Evolutionary conservation across 1,139 yeast species (phyloP).

Genomic region (Debaryomyces nepalensis): DNA sequence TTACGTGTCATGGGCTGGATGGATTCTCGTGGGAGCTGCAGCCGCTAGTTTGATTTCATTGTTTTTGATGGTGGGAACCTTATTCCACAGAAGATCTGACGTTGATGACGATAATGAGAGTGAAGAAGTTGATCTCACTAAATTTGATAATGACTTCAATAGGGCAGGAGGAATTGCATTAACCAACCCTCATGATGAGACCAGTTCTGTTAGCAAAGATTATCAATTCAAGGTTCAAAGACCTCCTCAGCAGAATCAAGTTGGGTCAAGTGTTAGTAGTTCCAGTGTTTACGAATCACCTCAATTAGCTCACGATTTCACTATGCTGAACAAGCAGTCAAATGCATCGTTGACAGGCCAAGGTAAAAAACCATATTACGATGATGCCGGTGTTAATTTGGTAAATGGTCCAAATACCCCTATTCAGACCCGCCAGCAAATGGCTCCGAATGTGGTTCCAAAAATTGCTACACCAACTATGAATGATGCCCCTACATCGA

Average conservation of each 20-base stretch:
- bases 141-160: slow-evolving; percentile 23
- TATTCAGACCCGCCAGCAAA: slow-evolving; percentile 32
- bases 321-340: slow-evolving; percentile 23
- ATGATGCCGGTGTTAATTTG: slow-evolving; percentile 27
- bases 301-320: slow-evolving; percentile 41
- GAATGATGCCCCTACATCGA: slow-evolving; percentile 28
- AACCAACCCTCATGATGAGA: slow-evolving; percentile 9
- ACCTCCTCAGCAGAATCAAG: slow-evolving; percentile 4
- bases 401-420: slow-evolving; percentile 42
- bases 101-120: slow-evolving; percentile 33
- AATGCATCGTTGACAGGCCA: slow-evolving; percentile 13
- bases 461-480: slow-evolving; percentile 34
- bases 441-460: slow-evolving; percentile 40
- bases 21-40: slow-evolving; percentile 71
- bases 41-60: slow-evolving; percentile 51
- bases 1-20: slow-evolving; percentile 66
- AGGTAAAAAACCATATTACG: slow-evolving; percentile 23
- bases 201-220: slow-evolving; percentile 33
- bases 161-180: slow-evolving; percentile 8
- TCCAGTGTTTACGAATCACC: slow-evolving; percentile 42
- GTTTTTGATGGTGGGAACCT: slow-evolving; percentile 30
- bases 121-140: slow-evolving; percentile 21
- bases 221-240: slow-evolving; percentile 29
- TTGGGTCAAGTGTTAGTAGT: slow-evolving; percentile 18
- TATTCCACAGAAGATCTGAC: slow-evolving; percentile 26